Evolutionary conservation across 108 stramenopile species (phyloP), one percentile per base, ranked within the genome.

Genomic region (Thalassiosira profunda): DNA sequence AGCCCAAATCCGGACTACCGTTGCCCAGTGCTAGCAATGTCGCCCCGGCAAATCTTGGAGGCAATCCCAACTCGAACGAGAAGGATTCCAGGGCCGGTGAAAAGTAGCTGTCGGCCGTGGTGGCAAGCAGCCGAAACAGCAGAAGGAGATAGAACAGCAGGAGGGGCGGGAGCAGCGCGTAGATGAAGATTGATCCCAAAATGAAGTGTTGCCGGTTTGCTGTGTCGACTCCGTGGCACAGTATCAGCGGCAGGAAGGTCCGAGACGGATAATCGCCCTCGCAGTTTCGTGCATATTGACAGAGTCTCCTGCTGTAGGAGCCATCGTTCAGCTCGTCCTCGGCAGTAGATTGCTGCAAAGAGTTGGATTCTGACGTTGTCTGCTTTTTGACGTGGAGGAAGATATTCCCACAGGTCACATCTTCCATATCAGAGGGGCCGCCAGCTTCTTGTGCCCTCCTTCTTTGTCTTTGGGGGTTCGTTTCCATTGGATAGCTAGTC

Each of bases 1-100:
- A 63, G 17, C 84, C 86, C 28, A 90, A 76, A 62, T 94, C 92
- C 5, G 92, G 88, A 37, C 88, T 87, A 10, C 92, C 92, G 71
- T 94, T 94, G 17, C 92, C 92, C 31, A 94, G 51, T 11, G 92
- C 90, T 7, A 94, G 70, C 12, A 91, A 65, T 5, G 92, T 92
- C 43, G 91, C 92, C 7, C 92, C 92, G n/a, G 90, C 90, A 48
- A 94, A 82, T 3, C 89, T 63, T 1, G 86, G 84, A 2, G 90
- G 74, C 43, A 94, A 56, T 21, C 87, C 68, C 41, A 88, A 21
- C 45, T 84, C 52, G 26, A 40, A 56, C 14, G 64, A 80, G 48
- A 94, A 84, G 44, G 55, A 57, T 52, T 85, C 88, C 38, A 94
- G 71, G 8, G 85, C 73, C 7, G 93, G 93, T 21, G 75, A 78